These are phyloP conservation scores for Serendipita sp. DNA, from an alignment of 768 basidiomycete species.

Conservation along the genomic window DNA sequence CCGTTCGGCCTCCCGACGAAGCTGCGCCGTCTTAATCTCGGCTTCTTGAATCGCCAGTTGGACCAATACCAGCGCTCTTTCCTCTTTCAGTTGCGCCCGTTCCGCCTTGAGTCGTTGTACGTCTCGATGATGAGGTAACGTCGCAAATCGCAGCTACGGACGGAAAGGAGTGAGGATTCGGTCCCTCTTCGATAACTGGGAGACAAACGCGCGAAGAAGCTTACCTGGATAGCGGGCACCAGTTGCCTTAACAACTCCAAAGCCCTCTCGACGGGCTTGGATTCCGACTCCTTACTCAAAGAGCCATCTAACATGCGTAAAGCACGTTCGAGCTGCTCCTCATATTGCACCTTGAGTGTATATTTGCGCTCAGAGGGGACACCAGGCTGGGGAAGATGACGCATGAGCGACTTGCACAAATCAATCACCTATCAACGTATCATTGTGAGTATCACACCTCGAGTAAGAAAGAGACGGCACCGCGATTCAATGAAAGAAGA, in stretches of 20 bases:
- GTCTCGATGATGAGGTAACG: not conserved
- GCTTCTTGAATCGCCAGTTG: conserved; percentile 2
- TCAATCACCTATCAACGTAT: not conserved
- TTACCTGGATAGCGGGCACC: not conserved
- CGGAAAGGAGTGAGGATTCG: not conserved
- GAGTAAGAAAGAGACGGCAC: too few species aligned
- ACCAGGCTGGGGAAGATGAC: not conserved
- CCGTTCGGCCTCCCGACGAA: not conserved
- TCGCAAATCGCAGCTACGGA: not conserved
- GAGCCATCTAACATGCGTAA: not conserved
- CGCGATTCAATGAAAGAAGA: too few species aligned
- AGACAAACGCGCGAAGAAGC: not conserved
- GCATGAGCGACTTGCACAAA: not conserved
- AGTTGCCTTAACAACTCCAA: not conserved
- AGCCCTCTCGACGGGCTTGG: not conserved
- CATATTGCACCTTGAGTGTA: not conserved
- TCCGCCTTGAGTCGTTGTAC: not conserved
- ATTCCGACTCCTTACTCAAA: not conserved
- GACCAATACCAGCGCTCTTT: not conserved
- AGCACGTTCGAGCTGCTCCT: not conserved
- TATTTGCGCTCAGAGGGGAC: not conserved
- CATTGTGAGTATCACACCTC: not conserved
- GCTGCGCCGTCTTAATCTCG: conserved; percentile 2
- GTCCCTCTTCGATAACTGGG: not conserved
- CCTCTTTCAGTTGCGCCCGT: not conserved